Evolutionary conservation across 148 eudicot species (phyloP), one percentile per base, ranked within the genome.

Genomic region (Dysphania ambrosioides): DNA sequence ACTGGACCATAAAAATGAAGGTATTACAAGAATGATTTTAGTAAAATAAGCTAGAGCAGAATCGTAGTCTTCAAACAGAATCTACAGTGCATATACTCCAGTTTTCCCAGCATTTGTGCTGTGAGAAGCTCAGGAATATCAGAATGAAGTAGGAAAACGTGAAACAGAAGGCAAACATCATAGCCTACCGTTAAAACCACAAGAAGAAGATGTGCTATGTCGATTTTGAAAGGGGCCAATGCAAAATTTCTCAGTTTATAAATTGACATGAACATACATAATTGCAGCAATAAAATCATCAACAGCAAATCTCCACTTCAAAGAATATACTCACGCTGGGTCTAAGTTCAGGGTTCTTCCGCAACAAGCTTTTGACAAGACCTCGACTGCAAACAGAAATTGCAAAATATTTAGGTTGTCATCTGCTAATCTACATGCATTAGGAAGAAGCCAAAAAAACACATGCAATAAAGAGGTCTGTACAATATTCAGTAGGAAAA

Each of bases 291-390:
- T 30, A 40, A 64, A 44, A 75, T n/a, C 31, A 68, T 36, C 51
- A 38, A 64, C 29, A 49, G 70, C 40, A 68, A 74, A 47, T 27
- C 31, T 53, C 40, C 5, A 31, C 65, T 30, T 3, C 4, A 35
- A 80, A 26, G 70, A 34, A 13, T 71, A 73, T 32, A 72, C 83
- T 71, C 86, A 94, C 98, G 82, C 88, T 88, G 75, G 98, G 97
- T 73, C 98, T 81, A 72, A 90, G 82, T 78, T 88, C 98, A 41
- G 98, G 98, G 75, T 94, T 94, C 81, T 90, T 94, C 84, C 97
- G 82, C 87, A 94, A 88, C 89, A 94, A 84, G 85, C 96, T 94
- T 80, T 94, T 94, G 77, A 94, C 77, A 47, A 94, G 91, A 69
- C 97, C 89, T 64, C 93, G 96, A 70, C 98, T 94, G 93, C 79